Percentiles rank a stretch among this genome's conserved stretches.
phyloP scores from a whole-genome alignment of 2,329 filamentous ascomycete species.

The Fusarium sp. region DNA sequence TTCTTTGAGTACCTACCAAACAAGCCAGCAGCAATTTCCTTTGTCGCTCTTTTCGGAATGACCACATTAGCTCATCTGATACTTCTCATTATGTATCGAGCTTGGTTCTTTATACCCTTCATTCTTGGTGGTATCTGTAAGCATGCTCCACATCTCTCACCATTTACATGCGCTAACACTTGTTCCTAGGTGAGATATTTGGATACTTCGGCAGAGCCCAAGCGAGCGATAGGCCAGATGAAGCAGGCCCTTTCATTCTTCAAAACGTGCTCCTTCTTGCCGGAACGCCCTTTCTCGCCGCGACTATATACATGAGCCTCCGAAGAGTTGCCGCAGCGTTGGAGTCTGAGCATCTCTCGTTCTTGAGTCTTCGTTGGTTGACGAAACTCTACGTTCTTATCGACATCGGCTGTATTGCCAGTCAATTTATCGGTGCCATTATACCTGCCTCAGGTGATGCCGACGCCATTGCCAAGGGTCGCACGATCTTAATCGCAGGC shows the following conservation, averaged over 20 bases:
- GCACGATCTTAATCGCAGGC: conserved; percentile 13
- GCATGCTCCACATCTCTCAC: accelerated
- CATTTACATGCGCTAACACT: neutral
- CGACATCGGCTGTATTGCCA: neutral
- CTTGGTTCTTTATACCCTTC: conserved; percentile 26
- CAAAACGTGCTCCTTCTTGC: conserved; percentile 21
- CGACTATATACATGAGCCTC: conserved; percentile 30
- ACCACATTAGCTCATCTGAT: neutral
- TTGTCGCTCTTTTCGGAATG: conserved; percentile 4
- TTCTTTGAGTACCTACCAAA: conserved; percentile 19
- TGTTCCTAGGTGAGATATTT: neutral
- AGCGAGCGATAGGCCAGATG: neutral
- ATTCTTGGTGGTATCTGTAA: conserved; percentile 19
- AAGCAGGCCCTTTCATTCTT: neutral
- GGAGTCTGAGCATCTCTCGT: conserved; percentile 11
- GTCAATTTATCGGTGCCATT: conserved; percentile 21
- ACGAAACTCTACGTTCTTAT: conserved; percentile 5
- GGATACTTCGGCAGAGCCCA: conserved; percentile 2
- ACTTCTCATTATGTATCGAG: conserved; percentile 1
- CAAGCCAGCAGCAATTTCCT: conserved; percentile 1
- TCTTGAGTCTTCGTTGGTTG: conserved; percentile 10
- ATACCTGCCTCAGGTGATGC: conserved; percentile 19
- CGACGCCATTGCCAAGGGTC: neutral
- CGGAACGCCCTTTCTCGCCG: conserved; percentile 17
- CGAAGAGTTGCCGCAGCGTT: conserved; percentile 1